phyloP scores from a whole-genome alignment of 768 basidiomycete species.

The Xerocomellus amylosporus region DNA sequence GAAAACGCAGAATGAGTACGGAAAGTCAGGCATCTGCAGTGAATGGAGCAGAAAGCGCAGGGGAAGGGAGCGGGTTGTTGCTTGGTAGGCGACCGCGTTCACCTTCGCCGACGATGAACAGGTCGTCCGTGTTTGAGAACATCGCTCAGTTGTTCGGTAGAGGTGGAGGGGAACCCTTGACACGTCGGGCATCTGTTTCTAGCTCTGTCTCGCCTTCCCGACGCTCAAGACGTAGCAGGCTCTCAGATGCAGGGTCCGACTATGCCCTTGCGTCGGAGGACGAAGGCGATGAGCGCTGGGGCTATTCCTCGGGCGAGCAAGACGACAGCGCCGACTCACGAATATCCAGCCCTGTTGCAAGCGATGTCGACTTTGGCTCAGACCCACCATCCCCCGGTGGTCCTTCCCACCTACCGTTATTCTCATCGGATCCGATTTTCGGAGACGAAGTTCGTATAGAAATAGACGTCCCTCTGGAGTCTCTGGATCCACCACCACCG shows the following conservation, averaged over 20 bases:
- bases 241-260: conserved; percentile 59
- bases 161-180: conserved; percentile 39
- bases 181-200: conserved; percentile 55
- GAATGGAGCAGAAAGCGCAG: conserved; percentile 37
- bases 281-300: conserved; percentile 79
- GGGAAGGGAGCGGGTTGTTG: conserved; percentile 35
- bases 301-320: conserved; percentile 85
- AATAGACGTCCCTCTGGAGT: conserved; percentile 63
- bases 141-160: conserved; percentile 67
- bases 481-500: conserved; percentile 66
- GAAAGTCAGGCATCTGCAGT: conserved; percentile 40
- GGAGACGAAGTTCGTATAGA: conserved; percentile 83
- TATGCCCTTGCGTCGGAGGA: conserved; percentile 53
- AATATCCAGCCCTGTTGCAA: conserved; percentile 34
- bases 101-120: conserved; percentile 39
- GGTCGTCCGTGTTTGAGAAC: conserved; percentile 55
- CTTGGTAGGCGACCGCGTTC: conserved; percentile 31
- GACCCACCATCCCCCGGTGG: conserved; percentile 57
- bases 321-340: conserved; percentile 44
- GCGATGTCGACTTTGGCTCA: conserved; percentile 71
- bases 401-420: conserved; percentile 56
- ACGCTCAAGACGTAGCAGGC: conserved; percentile 47
- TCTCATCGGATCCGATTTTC: conserved; percentile 75
- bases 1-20: conserved; percentile 44
- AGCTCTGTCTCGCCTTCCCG: conserved; percentile 49